A percentile compares a stretch with the other conserved stretches of the same genome.
These are phyloP conservation scores for Malus fusca DNA, from an alignment of 306 rosid species.

Conservation along the genomic window DNA sequence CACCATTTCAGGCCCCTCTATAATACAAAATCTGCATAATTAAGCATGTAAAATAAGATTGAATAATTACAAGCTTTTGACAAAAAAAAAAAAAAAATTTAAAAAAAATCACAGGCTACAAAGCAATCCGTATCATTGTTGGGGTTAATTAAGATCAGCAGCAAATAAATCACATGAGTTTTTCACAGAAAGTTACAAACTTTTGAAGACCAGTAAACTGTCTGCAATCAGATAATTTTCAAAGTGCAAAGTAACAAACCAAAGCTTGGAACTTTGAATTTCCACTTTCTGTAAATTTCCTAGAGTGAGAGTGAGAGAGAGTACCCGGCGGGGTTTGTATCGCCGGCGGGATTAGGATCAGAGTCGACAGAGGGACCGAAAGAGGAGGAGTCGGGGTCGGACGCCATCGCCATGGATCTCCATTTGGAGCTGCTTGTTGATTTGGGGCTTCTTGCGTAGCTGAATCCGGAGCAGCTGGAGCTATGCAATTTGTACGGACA, in stretches of 20 bases:
- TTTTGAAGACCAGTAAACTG: not conserved
- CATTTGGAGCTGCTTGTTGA: slow-evolving; percentile 16
- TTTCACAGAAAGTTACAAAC: not conserved
- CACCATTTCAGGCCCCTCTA: slow-evolving; percentile 93
- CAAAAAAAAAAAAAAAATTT: too few species aligned
- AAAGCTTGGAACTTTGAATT: too few species aligned
- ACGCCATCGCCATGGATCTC: slow-evolving; percentile 19
- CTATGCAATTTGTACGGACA: slow-evolving; percentile 6
- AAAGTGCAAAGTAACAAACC: too few species aligned
- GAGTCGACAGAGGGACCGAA: slow-evolving; percentile 56
- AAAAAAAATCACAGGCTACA: not conserved
- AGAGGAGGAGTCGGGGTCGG: slow-evolving; percentile 46
- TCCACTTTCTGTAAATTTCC: not conserved
- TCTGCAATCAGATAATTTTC: not conserved
- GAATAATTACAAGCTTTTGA: too few species aligned
- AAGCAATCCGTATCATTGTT: not conserved
- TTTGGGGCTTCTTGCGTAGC: slow-evolving; percentile 4
- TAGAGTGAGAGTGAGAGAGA: not conserved
- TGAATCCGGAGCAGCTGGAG: slow-evolving; percentile 6
- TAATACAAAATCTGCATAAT: slow-evolving; percentile 72
- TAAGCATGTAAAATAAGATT: not conserved
- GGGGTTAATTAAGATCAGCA: not conserved
- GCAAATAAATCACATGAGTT: not conserved
- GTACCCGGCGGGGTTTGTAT: slow-evolving; percentile 57
- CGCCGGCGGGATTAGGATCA: slow-evolving; percentile 28